Evolutionary conservation across 495 filamentous ascomycete genomes (phyloP).

Genomic region (Trichoderma gamsii): DNA sequence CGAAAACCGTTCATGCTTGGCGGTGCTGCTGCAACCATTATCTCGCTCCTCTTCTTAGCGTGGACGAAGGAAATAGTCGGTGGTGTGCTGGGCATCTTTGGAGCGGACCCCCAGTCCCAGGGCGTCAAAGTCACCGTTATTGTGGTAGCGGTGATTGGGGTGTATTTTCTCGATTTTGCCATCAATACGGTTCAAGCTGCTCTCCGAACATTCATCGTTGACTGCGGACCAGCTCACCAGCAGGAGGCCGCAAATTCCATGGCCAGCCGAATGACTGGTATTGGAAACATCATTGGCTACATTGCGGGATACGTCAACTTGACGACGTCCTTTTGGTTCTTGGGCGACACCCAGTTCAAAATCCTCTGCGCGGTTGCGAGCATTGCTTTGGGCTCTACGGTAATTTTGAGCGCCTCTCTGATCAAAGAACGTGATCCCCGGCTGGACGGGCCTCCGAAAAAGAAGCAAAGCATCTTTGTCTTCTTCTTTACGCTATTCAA

Average conservation of each 20-base stretch:
- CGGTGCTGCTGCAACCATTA: slow-evolving; percentile 64
- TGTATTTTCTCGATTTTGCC: slow-evolving; percentile 83
- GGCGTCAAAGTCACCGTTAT: slow-evolving; percentile 57
- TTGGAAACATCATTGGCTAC: slow-evolving; percentile 84
- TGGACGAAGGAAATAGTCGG: slow-evolving; percentile 77
- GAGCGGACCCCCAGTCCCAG: slow-evolving; percentile 54
- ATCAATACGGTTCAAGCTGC: slow-evolving; percentile 94
- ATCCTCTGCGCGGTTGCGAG: slow-evolving; percentile 77
- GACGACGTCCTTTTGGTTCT: slow-evolving; percentile 60
- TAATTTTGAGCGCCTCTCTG: slow-evolving; percentile 55
- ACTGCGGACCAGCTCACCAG: slow-evolving; percentile 82
- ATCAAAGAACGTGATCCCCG: slow-evolving; percentile 76
- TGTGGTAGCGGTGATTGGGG: slow-evolving; percentile 67
- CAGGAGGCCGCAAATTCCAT: slow-evolving; percentile 83
- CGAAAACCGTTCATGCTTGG: slow-evolving; percentile 83
- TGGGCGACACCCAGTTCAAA: slow-evolving; percentile 84
- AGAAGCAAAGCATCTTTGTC: slow-evolving; percentile 57
- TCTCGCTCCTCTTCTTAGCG: slow-evolving; percentile 67
- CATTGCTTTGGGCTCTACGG: slow-evolving; percentile 58
- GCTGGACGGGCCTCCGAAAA: slow-evolving; percentile 54
- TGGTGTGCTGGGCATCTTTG: slow-evolving; percentile 65
- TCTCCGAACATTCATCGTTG: slow-evolving; percentile 84
- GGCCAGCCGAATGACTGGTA: slow-evolving; percentile 71
- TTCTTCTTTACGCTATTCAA: slow-evolving; percentile 76
- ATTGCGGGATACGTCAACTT: slow-evolving; percentile 75